Evolutionary conservation across 140 eudicot genomes (phyloP).

Genomic region (Senecio squalidus): DNA sequence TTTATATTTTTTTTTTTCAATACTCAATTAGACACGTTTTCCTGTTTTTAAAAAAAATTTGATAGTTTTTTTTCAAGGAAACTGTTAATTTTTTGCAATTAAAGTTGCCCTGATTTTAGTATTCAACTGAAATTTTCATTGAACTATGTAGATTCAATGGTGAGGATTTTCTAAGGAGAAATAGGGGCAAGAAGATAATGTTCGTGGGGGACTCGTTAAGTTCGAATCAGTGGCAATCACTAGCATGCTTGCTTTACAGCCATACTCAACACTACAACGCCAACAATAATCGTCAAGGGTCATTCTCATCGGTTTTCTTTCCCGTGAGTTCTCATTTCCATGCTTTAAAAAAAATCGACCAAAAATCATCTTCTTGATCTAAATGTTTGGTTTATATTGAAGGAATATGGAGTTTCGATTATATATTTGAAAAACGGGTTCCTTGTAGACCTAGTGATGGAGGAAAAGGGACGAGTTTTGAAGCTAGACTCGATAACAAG

Average conservation of each 20-base stretch:
- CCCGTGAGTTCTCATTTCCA: constrained; percentile 19
- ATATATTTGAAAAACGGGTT: constrained; percentile 36
- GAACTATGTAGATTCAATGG: constrained; percentile 36
- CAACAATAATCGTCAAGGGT: constrained; percentile 24
- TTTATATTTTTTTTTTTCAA: too few relatives aligned
- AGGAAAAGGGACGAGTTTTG: constrained; percentile 36
- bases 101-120: too few relatives aligned
- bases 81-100: too few relatives aligned
- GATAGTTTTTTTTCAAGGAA: too few relatives aligned
- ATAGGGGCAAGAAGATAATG: constrained; percentile 40
- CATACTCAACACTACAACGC: constrained; percentile 21
- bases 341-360: neutral
- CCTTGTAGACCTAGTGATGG: constrained; percentile 40
- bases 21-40: too few relatives aligned
- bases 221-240: constrained; percentile 51
- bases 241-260: constrained; percentile 42
- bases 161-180: constrained; percentile 34
- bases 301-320: constrained; percentile 21
- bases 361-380: constrained; percentile 4
- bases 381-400: constrained; percentile 18
- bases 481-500: constrained; percentile 55
- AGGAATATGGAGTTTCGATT: constrained; percentile 39
- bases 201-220: constrained; percentile 60
- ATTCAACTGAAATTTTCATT: neutral
- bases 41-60: too few relatives aligned